Base-by-base conservation (phyloP, 2,329 filamentous ascomycete genomes). In the Cytospora paraplurivora region DNA sequence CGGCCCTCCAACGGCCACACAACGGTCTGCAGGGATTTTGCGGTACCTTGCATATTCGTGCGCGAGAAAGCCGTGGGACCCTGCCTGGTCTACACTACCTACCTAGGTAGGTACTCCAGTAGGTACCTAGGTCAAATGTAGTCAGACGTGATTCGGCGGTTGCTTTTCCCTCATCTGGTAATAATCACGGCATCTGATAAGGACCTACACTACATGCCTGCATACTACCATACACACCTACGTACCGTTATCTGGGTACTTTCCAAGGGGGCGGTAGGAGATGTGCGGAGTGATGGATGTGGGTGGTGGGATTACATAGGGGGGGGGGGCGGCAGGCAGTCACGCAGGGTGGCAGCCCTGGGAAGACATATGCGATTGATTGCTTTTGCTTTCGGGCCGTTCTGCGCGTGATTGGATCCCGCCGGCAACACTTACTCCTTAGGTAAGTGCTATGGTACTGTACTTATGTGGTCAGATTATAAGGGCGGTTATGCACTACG, bases 31-130 rank as follows among this genome's bases (percentile, higher is more conserved):
- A 55, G 59, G 58, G 59, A 10, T 61, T 41, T 33, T 12, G 52
- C 54, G 44, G 60, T 62, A 47, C 60, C 60, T 62, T 62, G 60
- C 60, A 62, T 55, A 62, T 62, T 58, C 38, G 47, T 58, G 60
- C 54, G 52, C 34, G 34, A 52, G 44, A 52, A 38, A 54, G 53
- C 59, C 56, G 41, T 53, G 13, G 13, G 27, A 27, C 27, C 27
- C 27, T 27, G 27, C 2, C n/a, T n/a, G n/a, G n/a, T n/a, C n/a
- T n/a, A n/a, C n/a, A n/a, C n/a, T 27, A 27, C 27, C 27, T 27
- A 27, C 27, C 44, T 19, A 10, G 35, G 35, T 37, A 37, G 2
- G 2, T 37, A 8, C 35, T 37, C 12, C 37, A 38, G 10, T 15
- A 38, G 15, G 38, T 41, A 41, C 38, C 27, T 27, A 4, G 27